A percentile compares a stretch with the other conserved stretches of the same genome.
These are phyloP conservation scores for Saccharomycopsis hybrid DNA, from an alignment of 1,139 yeast species.

Conservation along the genomic window DNA sequence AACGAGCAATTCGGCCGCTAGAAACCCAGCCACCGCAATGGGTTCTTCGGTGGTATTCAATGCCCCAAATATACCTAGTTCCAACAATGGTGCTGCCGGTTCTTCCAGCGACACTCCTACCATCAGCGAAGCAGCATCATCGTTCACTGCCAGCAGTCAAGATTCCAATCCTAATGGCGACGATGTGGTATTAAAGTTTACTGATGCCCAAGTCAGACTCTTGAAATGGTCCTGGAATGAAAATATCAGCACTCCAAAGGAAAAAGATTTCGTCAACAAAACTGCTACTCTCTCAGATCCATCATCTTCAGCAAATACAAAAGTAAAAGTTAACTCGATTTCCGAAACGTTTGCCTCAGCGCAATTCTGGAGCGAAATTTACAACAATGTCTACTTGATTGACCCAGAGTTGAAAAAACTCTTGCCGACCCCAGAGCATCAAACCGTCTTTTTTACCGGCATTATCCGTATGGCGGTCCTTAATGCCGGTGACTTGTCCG, in stretches of 20 bases:
- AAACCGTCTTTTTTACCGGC: slow-evolving; percentile 20
- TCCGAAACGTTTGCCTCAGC: slow-evolving; percentile 18
- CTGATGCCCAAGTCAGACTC: slow-evolving; percentile 15
- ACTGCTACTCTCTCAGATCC: too few species aligned
- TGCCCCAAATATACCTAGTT: neutral
- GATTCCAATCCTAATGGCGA: slow-evolving; percentile 1
- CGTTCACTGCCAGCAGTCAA: neutral
- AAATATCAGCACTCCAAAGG: slow-evolving; percentile 5
- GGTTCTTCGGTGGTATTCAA: slow-evolving; percentile 13
- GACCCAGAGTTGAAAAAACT: slow-evolving; percentile 18
- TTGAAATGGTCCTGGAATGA: slow-evolving; percentile 21
- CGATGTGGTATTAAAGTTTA: slow-evolving; percentile 7
- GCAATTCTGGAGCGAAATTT: slow-evolving; percentile 21
- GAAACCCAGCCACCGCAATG: slow-evolving; percentile 1
- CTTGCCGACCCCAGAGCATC: slow-evolving; percentile 20
- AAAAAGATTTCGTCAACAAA: neutral
- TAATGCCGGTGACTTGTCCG: slow-evolving; percentile 15
- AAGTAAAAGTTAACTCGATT: slow-evolving; percentile 7
- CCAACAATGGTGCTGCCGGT: neutral
- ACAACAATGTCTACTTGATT: slow-evolving; percentile 14
- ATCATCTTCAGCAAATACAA: neutral
- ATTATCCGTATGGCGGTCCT: slow-evolving; percentile 21
- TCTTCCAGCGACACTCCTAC: neutral
- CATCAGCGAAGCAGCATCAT: neutral
- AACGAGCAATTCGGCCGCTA: neutral